Evolutionary conservation across 345 rosid genomes (phyloP), one percentile per base, ranked within the genome.

Genomic region (Punica granatum): DNA sequence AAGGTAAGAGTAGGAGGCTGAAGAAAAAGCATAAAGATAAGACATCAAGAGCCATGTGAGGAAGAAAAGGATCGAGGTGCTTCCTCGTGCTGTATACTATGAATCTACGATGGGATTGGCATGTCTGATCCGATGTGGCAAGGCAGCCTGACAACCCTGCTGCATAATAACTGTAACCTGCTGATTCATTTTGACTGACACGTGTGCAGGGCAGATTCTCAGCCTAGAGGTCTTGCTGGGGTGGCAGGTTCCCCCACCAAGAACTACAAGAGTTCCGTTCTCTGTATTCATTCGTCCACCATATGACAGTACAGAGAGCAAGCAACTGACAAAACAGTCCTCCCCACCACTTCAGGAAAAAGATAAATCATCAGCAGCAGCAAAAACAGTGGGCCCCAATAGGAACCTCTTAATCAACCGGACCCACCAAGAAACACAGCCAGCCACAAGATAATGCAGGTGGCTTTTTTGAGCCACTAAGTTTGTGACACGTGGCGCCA

Each of bases 361-460:
- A 51, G 70, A 5, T 14, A 12, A 10, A 58, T 42, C 34, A 43
- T 37, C 70, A 32, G 39, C n/a, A 58, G 46, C 48, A 28, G 63
- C 70, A 67, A 53, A 32, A 53, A 70, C 60, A 73, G 85, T n/a
- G 71, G 51, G 74, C 59, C 59, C 69, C 64, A 19, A 18, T 33
- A 1, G 25, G 63, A 34, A 63, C 74, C 72, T 26, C 43, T 2
- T 1, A 9, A 19, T 2, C 37, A 23, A 34, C 63, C 10, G 10
- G 69, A 81, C 7, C 82, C 79, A 67, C 66, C 74, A 7, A 79
- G 65, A 56, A 75, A 60, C 77, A 69, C 65, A 78, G 65, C 66
- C 75, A 79, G 64, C 92, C 92, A 86, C 91, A 76, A 78, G 87
- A 73, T 88, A 68, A 79, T 63, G 67, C 36, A 37, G 66, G 19